Evolutionary conservation across 2,329 filamentous ascomycete genomes (phyloP).

Genomic region (Beauveria pseudobassiana): DNA sequence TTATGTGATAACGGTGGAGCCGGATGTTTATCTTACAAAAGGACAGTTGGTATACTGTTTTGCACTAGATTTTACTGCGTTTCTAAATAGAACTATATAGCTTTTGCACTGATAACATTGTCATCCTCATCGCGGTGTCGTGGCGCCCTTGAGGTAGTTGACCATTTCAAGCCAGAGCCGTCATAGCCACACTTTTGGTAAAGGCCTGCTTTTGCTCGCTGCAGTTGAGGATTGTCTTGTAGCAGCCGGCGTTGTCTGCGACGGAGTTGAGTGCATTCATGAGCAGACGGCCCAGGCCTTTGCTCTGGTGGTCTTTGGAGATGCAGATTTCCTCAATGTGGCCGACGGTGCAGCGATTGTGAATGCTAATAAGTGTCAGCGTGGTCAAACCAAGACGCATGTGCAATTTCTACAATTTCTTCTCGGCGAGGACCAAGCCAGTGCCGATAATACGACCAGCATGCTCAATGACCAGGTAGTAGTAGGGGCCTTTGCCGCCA

Average conservation of each 20-base stretch:
- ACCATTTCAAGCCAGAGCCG: slow-evolving; percentile 10
- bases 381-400: neutral
- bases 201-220: slow-evolving; percentile 68
- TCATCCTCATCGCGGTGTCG: neutral
- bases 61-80: neutral
- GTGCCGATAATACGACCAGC: slow-evolving; percentile 60
- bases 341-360: slow-evolving; percentile 60
- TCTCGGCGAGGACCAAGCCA: slow-evolving; percentile 68
- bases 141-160: slow-evolving; percentile 2
- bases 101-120: neutral
- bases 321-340: slow-evolving; percentile 85
- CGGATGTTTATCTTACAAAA: neutral
- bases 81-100: neutral
- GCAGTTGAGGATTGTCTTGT: slow-evolving; percentile 73
- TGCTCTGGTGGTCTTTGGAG: slow-evolving; percentile 69
- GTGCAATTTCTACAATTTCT: slow-evolving; percentile 53
- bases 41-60: neutral
- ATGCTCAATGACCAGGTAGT: slow-evolving; percentile 63
- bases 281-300: slow-evolving; percentile 68
- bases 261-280: slow-evolving; percentile 71
- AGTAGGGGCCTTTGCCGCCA: slow-evolving; percentile 47
- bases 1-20: neutral
- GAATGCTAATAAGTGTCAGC: slow-evolving; percentile 40
- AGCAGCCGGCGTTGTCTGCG: slow-evolving; percentile 66
- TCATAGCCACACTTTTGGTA: slow-evolving; percentile 41